These are phyloP conservation scores for Calonectria montana DNA, from an alignment of 2,329 filamentous ascomycete genomes.

Conservation along the genomic window DNA sequence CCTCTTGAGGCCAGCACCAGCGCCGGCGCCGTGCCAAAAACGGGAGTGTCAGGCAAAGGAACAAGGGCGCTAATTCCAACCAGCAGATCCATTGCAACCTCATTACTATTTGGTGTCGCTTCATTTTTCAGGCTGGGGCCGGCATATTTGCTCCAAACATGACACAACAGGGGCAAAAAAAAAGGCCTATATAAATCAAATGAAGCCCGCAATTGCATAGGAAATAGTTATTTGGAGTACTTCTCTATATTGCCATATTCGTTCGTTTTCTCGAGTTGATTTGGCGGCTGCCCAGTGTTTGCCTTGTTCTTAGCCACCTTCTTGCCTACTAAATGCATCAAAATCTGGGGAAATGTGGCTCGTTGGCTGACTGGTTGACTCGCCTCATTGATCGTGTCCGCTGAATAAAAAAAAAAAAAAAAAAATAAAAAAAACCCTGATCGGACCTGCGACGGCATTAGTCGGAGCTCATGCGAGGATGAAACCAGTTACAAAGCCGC, in stretches of 20 bases:
- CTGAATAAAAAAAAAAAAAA: neutral
- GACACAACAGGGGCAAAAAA: too few species aligned
- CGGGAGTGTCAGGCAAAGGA: neutral
- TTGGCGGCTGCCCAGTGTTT: neutral
- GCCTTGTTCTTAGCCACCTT: neutral
- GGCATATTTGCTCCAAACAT: too few species aligned
- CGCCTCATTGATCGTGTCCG: neutral
- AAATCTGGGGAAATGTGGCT: constrained; percentile 1
- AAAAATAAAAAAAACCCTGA: neutral
- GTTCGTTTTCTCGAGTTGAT: too few species aligned
- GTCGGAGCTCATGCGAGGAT: constrained; percentile 6
- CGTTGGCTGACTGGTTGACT: neutral
- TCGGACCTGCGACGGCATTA: neutral
- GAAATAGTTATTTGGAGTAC: too few species aligned
- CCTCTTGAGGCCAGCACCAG: constrained; percentile 4
- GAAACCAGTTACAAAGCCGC: neutral
- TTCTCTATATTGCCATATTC: too few species aligned
- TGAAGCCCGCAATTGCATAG: too few species aligned
- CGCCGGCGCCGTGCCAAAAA: constrained; percentile 1
- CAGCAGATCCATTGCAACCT: neutral
- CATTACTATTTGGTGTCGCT: neutral
- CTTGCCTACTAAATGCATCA: neutral
- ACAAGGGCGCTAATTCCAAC: neutral
- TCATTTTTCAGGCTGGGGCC: neutral
- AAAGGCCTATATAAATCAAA: too few species aligned